A percentile compares a stretch with the other conserved stretches of the same genome.
phyloP scores from a whole-genome alignment of 1,284 basidiomycete genomes.

The Moesziomyces sp. region DNA sequence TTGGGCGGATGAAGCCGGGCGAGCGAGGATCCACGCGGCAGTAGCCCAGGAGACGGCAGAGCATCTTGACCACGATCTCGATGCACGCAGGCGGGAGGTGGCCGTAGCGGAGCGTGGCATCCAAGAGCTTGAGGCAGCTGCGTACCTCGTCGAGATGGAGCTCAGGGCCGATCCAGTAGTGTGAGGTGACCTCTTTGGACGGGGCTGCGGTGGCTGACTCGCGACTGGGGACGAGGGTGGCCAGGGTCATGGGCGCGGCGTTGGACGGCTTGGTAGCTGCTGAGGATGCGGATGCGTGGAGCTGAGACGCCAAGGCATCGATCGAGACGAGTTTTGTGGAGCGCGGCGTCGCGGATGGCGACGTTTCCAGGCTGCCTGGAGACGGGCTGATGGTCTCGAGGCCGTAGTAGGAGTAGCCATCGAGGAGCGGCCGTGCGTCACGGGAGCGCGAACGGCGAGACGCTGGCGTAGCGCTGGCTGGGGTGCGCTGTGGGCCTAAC shows the following conservation, averaged over 20 bases:
- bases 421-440: constrained; percentile 47
- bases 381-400: constrained; percentile 55
- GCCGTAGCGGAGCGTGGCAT: constrained; percentile 60
- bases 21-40: constrained; percentile 34
- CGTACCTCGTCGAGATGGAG: constrained; percentile 59
- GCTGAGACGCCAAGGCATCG: constrained; percentile 39
- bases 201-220: constrained; percentile 14
- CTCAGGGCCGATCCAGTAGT: constrained; percentile 41
- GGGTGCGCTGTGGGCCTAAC: constrained; percentile 22
- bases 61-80: constrained; percentile 46
- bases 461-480: constrained; percentile 14
- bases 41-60: constrained; percentile 61
- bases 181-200: constrained; percentile 14
- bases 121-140: constrained; percentile 54
- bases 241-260: constrained; percentile 53
- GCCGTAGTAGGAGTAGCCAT: constrained; percentile 65
- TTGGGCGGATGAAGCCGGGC: constrained; percentile 28
- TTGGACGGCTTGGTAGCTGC: constrained; percentile 11
- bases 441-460: constrained; percentile 49
- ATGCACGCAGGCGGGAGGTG: constrained; percentile 59
- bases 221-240: constrained; percentile 50
- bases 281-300: constrained; percentile 17
- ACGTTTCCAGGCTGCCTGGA: constrained; percentile 40
- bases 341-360: constrained; percentile 45
- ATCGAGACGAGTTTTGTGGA: constrained; percentile 30